phyloP scores from a whole-genome alignment of 2,329 filamentous ascomycete species.

The Aspergillus tubingensis region DNA sequence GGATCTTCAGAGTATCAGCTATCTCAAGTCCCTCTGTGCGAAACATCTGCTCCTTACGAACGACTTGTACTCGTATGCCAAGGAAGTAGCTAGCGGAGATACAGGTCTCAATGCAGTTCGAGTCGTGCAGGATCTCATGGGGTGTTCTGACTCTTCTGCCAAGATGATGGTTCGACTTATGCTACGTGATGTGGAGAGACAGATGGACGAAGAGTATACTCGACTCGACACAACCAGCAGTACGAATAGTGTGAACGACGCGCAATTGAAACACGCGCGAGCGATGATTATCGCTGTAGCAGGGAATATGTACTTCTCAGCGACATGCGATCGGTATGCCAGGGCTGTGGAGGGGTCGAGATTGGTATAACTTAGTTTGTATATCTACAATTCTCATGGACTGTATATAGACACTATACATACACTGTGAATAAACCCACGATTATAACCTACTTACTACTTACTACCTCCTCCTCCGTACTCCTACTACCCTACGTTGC shows the following conservation, averaged over 20 bases:
- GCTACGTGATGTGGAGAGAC: constrained; percentile 14
- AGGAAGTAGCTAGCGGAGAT: constrained; percentile 13
- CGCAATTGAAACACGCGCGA: constrained; percentile 11
- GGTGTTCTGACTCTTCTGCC: not conserved
- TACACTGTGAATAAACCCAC: not conserved
- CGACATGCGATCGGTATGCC: constrained; percentile 17
- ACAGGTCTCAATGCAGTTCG: constrained; percentile 13
- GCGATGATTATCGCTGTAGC: constrained; percentile 10
- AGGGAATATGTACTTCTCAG: constrained; percentile 22
- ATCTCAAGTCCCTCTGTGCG: constrained; percentile 10
- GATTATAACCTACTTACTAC: no score
- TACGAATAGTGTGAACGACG: not conserved
- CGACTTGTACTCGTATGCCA: constrained; percentile 20
- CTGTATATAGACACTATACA: not conserved
- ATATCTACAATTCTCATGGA: not conserved
- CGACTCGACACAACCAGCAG: not conserved
- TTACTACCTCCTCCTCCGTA: no score
- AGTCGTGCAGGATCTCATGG: constrained; percentile 11
- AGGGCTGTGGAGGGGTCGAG: constrained; percentile 12
- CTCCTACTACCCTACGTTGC: no score
- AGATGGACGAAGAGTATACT: constrained; percentile 14
- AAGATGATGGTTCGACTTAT: constrained; percentile 5
- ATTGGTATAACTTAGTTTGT: not conserved
- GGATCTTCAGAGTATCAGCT: not conserved
- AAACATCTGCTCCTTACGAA: constrained; percentile 18